Percentiles rank a stretch among this genome's conserved stretches.
These are phyloP conservation scores for Fusarium beomiforme DNA, from an alignment of 2,329 filamentous ascomycete genomes.

Conservation along the genomic window DNA sequence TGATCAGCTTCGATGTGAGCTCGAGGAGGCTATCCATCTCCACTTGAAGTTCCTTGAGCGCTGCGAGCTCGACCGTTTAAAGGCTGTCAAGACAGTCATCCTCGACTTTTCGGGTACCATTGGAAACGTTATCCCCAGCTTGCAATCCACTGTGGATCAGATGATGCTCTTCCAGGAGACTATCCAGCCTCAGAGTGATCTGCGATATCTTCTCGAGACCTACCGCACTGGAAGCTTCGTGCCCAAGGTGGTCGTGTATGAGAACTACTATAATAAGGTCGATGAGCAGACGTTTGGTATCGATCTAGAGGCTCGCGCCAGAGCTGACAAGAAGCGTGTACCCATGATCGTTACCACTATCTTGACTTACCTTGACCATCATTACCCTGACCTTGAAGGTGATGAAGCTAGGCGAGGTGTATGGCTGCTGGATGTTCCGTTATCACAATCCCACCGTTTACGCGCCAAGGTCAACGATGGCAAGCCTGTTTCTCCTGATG, in stretches of 20 bases:
- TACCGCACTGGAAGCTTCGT: conserved; percentile 95
- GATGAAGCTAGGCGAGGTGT: conserved; percentile 92
- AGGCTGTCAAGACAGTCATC: conserved; percentile 97
- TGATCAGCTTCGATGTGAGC: conserved; percentile 87
- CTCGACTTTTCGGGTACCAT: conserved; percentile 97
- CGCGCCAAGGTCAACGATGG: conserved; percentile 87
- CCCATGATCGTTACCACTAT: conserved; percentile 92
- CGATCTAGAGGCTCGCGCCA: conserved; percentile 92
- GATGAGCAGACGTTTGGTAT: conserved; percentile 98
- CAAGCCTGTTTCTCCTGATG: conserved; percentile 78
- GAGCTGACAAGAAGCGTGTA: conserved; percentile 94
- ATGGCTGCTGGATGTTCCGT: conserved; percentile 92
- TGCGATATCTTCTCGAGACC: conserved; percentile 94
- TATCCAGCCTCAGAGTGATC: conserved; percentile 89
- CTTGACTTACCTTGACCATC: conserved; percentile 93
- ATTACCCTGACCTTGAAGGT: conserved; percentile 96
- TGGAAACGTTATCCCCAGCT: conserved; percentile 95
- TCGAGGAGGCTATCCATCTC: conserved; percentile 95
- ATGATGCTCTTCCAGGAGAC: conserved; percentile 99
- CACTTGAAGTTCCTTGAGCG: conserved; percentile 97
- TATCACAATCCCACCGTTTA: conserved; percentile 85
- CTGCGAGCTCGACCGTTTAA: conserved; percentile 93
- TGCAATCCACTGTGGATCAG: conserved; percentile 95
- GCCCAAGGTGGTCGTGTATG: conserved; percentile 90
- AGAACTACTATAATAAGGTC: conserved; percentile 99